Evolutionary conservation across 108 stramenopile genomes (phyloP).

Genomic region (Skeletonema menzelii): DNA sequence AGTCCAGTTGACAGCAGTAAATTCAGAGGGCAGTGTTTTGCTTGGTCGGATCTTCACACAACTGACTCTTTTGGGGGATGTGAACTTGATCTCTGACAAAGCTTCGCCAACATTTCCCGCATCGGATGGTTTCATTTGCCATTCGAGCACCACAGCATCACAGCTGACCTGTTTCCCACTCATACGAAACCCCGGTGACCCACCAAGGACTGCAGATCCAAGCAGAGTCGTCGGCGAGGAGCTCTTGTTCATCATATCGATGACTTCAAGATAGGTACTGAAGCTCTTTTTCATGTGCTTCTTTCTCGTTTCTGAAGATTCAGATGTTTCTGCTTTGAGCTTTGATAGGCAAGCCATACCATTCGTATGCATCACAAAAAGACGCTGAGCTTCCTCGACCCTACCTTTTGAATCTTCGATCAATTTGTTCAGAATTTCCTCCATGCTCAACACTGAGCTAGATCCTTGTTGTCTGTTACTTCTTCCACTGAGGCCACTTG

Average conservation of each 20-base stretch:
- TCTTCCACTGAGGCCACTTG: conserved; percentile 46
- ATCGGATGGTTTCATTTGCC: conserved; percentile 32
- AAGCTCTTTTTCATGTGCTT: conserved; percentile 37
- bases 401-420: conserved; percentile 66
- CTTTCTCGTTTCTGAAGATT: conserved; percentile 18
- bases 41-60: conserved; percentile 40
- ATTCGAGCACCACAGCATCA: conserved; percentile 37
- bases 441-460: conserved; percentile 17
- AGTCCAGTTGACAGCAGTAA: conserved; percentile 10
- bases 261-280: conserved; percentile 46
- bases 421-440: conserved; percentile 61
- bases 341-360: conserved; percentile 58
- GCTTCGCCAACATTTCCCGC: conserved; percentile 9
- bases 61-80: conserved; percentile 40
- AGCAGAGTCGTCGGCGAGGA: conserved; percentile 40
- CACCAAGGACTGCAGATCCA: conserved; percentile 51
- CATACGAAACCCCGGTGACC: conserved; percentile 45
- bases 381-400: conserved; percentile 67
- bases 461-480: conserved; percentile 1
- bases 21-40: conserved; percentile 15
- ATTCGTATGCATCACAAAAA: conserved; percentile 61
- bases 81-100: conserved; percentile 59
- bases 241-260: conserved; percentile 51
- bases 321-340: conserved; percentile 54
- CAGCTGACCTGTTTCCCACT: conserved; percentile 17